A percentile compares a stretch with the other conserved stretches of the same genome.
Evolutionary conservation across 257 asterid genomes (phyloP).

Genomic region (Nicotiana attenuata): DNA sequence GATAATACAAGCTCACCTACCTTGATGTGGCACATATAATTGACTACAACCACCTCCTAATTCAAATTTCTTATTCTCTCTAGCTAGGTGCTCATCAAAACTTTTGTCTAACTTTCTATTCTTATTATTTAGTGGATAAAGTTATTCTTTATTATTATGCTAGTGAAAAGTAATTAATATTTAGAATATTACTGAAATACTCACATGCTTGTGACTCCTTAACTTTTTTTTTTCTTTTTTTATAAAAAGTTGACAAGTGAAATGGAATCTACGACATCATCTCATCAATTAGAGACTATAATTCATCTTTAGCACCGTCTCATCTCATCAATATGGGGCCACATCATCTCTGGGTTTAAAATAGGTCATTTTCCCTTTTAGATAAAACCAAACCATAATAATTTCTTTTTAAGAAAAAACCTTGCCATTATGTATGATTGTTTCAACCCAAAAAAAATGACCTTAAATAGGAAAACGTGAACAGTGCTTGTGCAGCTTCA

Average conservation of each 20-base stretch:
- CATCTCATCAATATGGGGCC: no score
- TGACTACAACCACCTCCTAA: not conserved
- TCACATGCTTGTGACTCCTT: not conserved
- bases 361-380: not conserved
- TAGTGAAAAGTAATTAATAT: no score
- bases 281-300: no score
- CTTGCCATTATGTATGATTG: not conserved
- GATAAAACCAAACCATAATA: not conserved
- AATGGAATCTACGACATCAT: not conserved
- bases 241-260: not conserved
- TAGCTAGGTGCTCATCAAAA: not conserved
- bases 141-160: no score
- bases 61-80: not conserved
- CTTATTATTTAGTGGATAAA: not conserved
- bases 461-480: not conserved
- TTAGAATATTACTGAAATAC: no score
- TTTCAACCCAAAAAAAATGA: not conserved
- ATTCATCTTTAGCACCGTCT: no score
- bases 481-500: not conserved
- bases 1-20: not conserved
- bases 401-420: no score
- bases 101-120: not conserved
- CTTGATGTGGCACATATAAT: not conserved
- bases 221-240: not conserved
- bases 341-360: no score